These are phyloP conservation scores for Amylostereum areolatum DNA, from an alignment of 1,284 basidiomycete genomes.

Conservation along the genomic window DNA sequence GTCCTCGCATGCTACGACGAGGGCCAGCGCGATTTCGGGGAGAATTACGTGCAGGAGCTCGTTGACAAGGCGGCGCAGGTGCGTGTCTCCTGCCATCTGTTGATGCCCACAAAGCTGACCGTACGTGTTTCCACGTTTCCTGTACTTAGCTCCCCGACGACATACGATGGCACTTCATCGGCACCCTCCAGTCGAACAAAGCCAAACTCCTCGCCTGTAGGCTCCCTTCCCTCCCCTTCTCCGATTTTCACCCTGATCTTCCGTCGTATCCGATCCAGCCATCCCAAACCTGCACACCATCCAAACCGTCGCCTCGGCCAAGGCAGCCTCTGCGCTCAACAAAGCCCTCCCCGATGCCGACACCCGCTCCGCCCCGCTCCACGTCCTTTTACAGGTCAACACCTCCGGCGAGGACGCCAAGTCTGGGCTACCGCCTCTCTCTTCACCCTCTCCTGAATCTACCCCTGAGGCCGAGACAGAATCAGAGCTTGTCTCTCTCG, in stretches of 20 bases:
- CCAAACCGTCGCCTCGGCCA: constrained; percentile 87
- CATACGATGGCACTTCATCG: constrained; percentile 97
- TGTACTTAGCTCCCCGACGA: constrained; percentile 63
- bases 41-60: constrained; percentile 96
- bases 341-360: constrained; percentile 58
- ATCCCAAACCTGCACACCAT: constrained; percentile 87
- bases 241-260: constrained; percentile 2
- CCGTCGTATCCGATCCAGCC: constrained; percentile 34
- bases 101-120: constrained; percentile 4
- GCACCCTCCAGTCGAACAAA: constrained; percentile 93
- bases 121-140: not conserved
- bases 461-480: constrained; percentile 20
- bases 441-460: no score
- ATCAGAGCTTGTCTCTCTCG: constrained; percentile 61
- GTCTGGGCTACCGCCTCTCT: constrained; percentile 73
- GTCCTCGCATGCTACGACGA: constrained; percentile 76
- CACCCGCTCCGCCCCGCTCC: constrained; percentile 52
- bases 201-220: constrained; percentile 83
- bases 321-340: constrained; percentile 82
- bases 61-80: constrained; percentile 83
- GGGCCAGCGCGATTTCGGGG: constrained; percentile 90
- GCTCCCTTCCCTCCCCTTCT: constrained; percentile 21
- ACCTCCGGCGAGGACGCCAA: constrained; percentile 90
- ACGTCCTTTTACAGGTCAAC: constrained; percentile 90
- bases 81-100: constrained; percentile 23